A percentile compares a stretch with the other conserved stretches of the same genome.
Evolutionary conservation across 352 stramenopile species (phyloP).

Genomic region (Pilasporangium apinafurcum): DNA sequence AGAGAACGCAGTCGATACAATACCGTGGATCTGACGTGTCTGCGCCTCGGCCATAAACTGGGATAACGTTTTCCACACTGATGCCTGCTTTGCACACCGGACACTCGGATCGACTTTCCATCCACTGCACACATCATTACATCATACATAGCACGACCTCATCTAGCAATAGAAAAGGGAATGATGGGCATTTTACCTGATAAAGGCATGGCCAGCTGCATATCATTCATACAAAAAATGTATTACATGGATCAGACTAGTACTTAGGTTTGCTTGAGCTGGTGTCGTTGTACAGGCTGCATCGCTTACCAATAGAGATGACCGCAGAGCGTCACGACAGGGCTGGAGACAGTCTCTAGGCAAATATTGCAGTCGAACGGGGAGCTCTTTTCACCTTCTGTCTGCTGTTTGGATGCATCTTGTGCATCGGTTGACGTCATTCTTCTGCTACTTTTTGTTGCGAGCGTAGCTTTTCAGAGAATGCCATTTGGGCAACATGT

Average conservation of each 20-base stretch:
- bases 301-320: constrained; percentile 82
- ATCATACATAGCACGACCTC: background rate
- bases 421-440: no score
- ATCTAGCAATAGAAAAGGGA: no score
- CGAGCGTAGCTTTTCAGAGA: no score
- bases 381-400: no score
- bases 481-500: background rate
- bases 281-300: no score
- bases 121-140: constrained; percentile 36
- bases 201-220: constrained; percentile 83
- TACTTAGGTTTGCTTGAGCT: no score
- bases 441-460: no score
- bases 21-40: constrained; percentile 62
- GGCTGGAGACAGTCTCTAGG: constrained; percentile 77
- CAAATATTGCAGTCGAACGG: constrained; percentile 90
- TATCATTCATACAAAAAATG: constrained; percentile 4
- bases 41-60: constrained; percentile 76
- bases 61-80: constrained; percentile 86
- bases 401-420: no score
- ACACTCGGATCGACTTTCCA: constrained; percentile 76
- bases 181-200: constrained; percentile 29
- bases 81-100: constrained; percentile 90
- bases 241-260: background rate
- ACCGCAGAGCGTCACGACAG: constrained; percentile 86
- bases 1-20: no score